phyloP scores from a whole-genome alignment of 2,329 filamentous ascomycete species.

The Thielaviopsis euricoi region DNA sequence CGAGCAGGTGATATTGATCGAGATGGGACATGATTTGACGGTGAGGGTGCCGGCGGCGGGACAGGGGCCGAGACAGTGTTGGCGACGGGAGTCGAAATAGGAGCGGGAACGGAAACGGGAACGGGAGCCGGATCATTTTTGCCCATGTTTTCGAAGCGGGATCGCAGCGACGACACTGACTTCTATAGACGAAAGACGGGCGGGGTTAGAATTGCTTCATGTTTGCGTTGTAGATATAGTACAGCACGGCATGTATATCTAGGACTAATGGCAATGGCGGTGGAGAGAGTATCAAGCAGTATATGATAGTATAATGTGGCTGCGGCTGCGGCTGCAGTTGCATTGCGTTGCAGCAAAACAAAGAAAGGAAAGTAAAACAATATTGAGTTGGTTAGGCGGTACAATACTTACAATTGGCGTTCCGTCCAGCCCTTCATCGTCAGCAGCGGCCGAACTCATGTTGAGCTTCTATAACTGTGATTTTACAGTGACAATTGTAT shows the following conservation, averaged over 20 bases:
- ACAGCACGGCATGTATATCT: background rate
- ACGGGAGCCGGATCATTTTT: slow-evolving; percentile 23
- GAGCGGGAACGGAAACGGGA: slow-evolving; percentile 20
- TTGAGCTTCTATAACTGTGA: background rate
- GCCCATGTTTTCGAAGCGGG: slow-evolving; percentile 66
- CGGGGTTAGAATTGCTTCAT: slow-evolving; percentile 32
- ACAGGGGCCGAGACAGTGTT: slow-evolving; percentile 13
- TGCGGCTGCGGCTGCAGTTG: background rate
- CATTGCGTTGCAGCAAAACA: too few relatives aligned
- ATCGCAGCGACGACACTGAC: slow-evolving; percentile 66
- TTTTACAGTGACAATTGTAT: background rate
- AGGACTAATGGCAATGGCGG: background rate
- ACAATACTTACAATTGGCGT: slow-evolving; percentile 50
- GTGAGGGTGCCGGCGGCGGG: background rate
- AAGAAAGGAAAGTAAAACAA: too few relatives aligned
- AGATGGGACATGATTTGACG: slow-evolving; percentile 14
- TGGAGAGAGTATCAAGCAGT: background rate
- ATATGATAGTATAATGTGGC: too few relatives aligned
- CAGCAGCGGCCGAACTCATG: slow-evolving; percentile 13
- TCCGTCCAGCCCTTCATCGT: slow-evolving; percentile 48
- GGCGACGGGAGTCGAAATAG: slow-evolving; percentile 22
- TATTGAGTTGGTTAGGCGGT: too few relatives aligned
- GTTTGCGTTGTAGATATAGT: too few relatives aligned
- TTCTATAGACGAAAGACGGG: slow-evolving; percentile 30
- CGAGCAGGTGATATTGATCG: slow-evolving; percentile 21